Evolutionary conservation across 1,139 yeast species (phyloP), one percentile per base, ranked within the genome.

Genomic region (Lodderomyces orthopsilosis): DNA sequence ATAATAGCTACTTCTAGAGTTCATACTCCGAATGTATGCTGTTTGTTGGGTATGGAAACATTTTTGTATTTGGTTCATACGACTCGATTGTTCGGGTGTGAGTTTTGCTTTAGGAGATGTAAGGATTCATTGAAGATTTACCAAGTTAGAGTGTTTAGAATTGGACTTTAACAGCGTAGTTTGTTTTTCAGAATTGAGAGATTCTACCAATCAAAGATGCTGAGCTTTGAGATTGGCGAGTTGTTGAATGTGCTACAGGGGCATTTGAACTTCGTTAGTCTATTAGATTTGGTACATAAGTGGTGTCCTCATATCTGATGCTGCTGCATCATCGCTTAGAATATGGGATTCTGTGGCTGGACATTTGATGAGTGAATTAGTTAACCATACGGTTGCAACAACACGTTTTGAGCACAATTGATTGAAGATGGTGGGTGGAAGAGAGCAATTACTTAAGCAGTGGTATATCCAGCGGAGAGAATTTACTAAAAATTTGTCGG

Each of bases 361-460:
- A 19, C 76, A 77, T 35, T 75, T 82, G 45, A 66, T 74, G 47
- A 81, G 83, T 59, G 84, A 85, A 46, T 75, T 93, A 32, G 83
- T 86, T 51, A 96, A 95, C 19, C 96, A 91, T 58, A 77, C 80
- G 37, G 83, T 89, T 15, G 95, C 98, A 0, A 91, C 93, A 42
- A 90, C 98, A 0, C 91, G 98, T 49, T 90, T 93, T 62, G 94
- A 87, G 62, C 93, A 91, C 59, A 94, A 90, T 55, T 89, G 89
- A 43, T 80, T 85, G 53, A 69, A 89, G 48, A 80, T 93, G 32
- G 87, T 93, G 0, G 85, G 96, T 57, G 98, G 98, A 0, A 85
- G 95, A 46, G 96, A 87, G 55, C 80, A 69, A 58, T 86, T 80
- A 79, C 76, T 84, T 57, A 90, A 81, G 66, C 75, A 78, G 45